Base-by-base conservation (phyloP, 169 alveolate genomes). In the Neospora caninum region DNA sequence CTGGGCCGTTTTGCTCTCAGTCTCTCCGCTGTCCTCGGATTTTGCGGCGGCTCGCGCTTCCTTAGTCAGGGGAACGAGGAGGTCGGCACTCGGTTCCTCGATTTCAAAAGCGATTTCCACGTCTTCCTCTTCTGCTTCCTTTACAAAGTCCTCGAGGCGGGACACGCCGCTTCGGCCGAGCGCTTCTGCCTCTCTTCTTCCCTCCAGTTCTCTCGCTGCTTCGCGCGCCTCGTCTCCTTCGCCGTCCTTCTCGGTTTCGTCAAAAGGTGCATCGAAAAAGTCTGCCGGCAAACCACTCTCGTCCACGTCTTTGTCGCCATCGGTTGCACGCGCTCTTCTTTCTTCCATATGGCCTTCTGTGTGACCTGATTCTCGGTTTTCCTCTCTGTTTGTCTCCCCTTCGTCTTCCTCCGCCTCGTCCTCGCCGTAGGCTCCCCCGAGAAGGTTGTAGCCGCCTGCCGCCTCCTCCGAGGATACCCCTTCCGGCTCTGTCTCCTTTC, bases 271-370 rank as follows among this genome's bases (percentile, higher is more conserved):
- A 49, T 82, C 89, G 38, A 82, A 82, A 41, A 82, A 82, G 64
- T 82, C 89, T n/a, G 89, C 69, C 89, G 89, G 89, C 38, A 82
- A 67, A 38, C 86, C 86, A 43, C 86, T 20, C 31, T 43, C 27
- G 86, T 78, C 86, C 82, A 10, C 42, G 82, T 20, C 82, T 34
- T 69, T 18, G 82, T 69, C 18, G 34, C 82, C 16, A 31, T 6
- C 82, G 13, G 4, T 34, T 69, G 42, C 34, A 18, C 22, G 82
- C 18, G 42, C 82, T 6, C 18, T 18, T 69, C 82, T 7, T 69
- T 34, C 82, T 69, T 69, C 82, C 22, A 34, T 9, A 69, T 18
- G 16, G 42, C 42, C n/a, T 29, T 6, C 38, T 6, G 34, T 69
- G 82, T 69, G 73, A 18, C n/a, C 82, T 69, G 34, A 6, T 69